Evolutionary conservation across 2,329 filamentous ascomycete genomes (phyloP).

Genomic region (Hypoxylon sp.): DNA sequence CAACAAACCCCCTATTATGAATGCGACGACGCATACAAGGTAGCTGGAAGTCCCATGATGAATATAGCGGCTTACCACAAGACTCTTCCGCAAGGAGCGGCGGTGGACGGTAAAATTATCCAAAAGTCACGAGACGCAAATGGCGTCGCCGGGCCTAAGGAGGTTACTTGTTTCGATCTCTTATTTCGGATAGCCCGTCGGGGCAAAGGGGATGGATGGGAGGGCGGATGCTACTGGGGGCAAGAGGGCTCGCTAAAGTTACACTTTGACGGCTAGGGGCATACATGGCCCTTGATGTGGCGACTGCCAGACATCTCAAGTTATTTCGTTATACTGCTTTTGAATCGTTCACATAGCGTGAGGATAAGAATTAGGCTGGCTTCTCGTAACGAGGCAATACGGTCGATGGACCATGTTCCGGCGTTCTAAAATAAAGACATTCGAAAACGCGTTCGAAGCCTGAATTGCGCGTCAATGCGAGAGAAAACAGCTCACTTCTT

Average conservation of each 20-base stretch:
- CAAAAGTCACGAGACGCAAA: background rate
- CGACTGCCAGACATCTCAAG: too few relatives aligned
- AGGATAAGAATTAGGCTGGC: too few relatives aligned
- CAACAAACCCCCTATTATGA: background rate
- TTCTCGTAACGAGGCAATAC: background rate
- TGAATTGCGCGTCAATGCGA: too few relatives aligned
- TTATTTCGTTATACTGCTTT: background rate
- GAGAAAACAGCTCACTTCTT: too few relatives aligned
- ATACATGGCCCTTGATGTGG: constrained; percentile 8
- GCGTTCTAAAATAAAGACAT: too few relatives aligned
- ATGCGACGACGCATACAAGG: background rate
- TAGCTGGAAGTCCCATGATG: background rate
- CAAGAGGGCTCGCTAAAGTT: background rate
- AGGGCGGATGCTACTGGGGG: background rate
- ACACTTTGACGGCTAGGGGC: constrained; percentile 22
- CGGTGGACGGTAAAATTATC: background rate
- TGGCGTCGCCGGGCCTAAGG: background rate
- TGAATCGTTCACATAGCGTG: background rate
- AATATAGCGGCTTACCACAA: background rate
- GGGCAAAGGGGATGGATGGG: constrained; percentile 13
- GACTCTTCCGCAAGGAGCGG: background rate
- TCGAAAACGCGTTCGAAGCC: too few relatives aligned
- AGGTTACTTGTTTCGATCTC: background rate
- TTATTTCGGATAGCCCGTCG: constrained; percentile 11
- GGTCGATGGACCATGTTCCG: background rate